Conservation (phyloP, 1,139 yeast species). For the Zygosaccharomyces sapae region DNA sequence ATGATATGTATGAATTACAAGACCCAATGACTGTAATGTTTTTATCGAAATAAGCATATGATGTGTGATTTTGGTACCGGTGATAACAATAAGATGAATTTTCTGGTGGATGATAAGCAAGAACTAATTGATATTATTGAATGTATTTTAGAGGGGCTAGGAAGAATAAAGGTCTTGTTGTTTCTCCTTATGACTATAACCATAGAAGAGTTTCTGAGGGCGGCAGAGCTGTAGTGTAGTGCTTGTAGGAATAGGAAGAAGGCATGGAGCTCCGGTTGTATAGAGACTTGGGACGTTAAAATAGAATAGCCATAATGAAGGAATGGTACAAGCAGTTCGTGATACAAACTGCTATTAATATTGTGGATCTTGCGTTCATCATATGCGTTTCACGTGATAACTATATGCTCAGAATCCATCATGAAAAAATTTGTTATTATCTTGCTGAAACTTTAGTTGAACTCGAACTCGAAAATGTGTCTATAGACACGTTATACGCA, state of each 20-base stretch:
- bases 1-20: conserved; percentile 85
- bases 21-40: conserved; percentile 93
- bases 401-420: too few species aligned
- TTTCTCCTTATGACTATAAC: conserved; percentile 55
- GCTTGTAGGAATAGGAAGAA: not conserved
- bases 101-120: conserved; percentile 72
- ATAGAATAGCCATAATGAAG: too few species aligned
- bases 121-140: conserved; percentile 89
- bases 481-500: not conserved
- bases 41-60: conserved; percentile 91
- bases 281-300: too few species aligned
- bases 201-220: conserved; percentile 25
- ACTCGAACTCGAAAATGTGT: not conserved
- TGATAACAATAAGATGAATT: conserved; percentile 88
- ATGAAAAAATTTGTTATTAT: conserved; percentile 3
- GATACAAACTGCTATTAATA: too few species aligned
- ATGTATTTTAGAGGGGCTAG: conserved; percentile 82
- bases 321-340: too few species aligned
- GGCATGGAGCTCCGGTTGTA: too few species aligned
- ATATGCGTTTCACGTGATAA: too few species aligned
- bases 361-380: too few species aligned
- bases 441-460: not conserved
- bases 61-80: conserved; percentile 99
- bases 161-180: conserved; percentile 88
- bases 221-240: not conserved